Evolutionary conservation across 2,329 filamentous ascomycete species (phyloP).

Genomic region (Pleoardoris graminearum): DNA sequence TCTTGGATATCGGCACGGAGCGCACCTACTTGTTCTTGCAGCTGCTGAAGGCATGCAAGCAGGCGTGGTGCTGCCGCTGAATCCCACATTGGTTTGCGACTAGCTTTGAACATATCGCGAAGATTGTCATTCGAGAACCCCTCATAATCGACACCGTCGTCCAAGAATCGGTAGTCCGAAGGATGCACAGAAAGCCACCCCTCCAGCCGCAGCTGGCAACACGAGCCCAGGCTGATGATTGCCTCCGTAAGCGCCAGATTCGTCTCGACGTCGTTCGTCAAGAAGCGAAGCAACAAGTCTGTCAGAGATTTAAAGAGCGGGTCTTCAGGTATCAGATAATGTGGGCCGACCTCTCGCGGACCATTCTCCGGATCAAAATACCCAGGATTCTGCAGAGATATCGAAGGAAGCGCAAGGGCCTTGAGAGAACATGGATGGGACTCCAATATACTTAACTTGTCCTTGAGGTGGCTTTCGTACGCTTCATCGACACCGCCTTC

Average conservation of each 20-base stretch:
- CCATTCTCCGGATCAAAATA: conserved; percentile 55
- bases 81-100: conserved; percentile 43
- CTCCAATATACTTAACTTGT: conserved; percentile 70
- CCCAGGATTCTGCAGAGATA: conserved; percentile 56
- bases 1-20: conserved; percentile 51
- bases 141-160: conserved; percentile 25
- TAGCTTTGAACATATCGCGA: conserved; percentile 41
- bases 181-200: conserved; percentile 86
- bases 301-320: conserved; percentile 57
- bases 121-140: conserved; percentile 35
- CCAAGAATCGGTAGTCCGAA: conserved; percentile 45
- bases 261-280: conserved; percentile 86
- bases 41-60: conserved; percentile 47
- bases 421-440: conserved; percentile 73
- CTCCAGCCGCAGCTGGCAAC: conserved; percentile 81
- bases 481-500: conserved; percentile 71
- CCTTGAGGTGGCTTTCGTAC: conserved; percentile 72
- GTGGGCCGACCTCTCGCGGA: conserved; percentile 65
- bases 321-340: conserved; percentile 64
- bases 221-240: conserved; percentile 79
- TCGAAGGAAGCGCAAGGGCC: conserved; percentile 66
- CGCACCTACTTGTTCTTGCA: conserved; percentile 48
- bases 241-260: conserved; percentile 87
- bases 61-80: conserved; percentile 45
- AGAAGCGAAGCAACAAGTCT: conserved; percentile 74